Conservation (phyloP, 192 early-diverging fungal genomes). For the Coemansia sp. region DNA sequence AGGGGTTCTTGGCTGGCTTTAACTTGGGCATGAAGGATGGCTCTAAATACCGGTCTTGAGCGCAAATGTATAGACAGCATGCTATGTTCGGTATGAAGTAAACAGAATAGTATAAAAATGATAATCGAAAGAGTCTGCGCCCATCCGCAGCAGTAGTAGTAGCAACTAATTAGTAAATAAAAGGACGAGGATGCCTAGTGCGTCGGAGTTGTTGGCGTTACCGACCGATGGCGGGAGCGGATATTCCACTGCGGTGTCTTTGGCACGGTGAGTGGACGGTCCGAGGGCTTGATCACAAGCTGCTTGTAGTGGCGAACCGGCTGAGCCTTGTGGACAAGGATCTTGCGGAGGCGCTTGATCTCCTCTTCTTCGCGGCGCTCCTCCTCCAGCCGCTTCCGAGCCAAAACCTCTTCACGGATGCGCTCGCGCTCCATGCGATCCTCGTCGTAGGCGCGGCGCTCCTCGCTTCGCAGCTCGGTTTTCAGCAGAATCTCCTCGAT, state of each 20-base stretch:
- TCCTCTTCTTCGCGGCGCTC: conserved; percentile 63
- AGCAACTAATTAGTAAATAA: neutral
- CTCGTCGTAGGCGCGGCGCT: conserved; percentile 69
- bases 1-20: conserved; percentile 43
- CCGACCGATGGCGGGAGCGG: conserved; percentile 30
- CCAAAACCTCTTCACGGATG: conserved; percentile 59
- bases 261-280: conserved; percentile 61
- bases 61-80: neutral
- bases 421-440: conserved; percentile 57
- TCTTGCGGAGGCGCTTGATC: conserved; percentile 60
- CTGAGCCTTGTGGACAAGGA: conserved; percentile 65
- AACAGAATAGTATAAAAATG: neutral
- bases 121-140: neutral
- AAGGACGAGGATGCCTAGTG: neutral
- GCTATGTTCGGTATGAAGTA: neutral
- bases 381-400: conserved; percentile 57
- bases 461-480: conserved; percentile 67
- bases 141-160: neutral
- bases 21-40: conserved; percentile 52
- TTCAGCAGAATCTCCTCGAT: conserved; percentile 57
- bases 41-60: conserved; percentile 15
- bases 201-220: conserved; percentile 16
- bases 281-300: conserved; percentile 60
- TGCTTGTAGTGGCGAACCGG: conserved; percentile 62
- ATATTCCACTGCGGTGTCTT: conserved; percentile 56